Percentiles rank a stretch among this genome's conserved stretches.
Evolutionary conservation across 495 filamentous ascomycete genomes (phyloP).

Genomic region (Saxophila tyrrhenica): DNA sequence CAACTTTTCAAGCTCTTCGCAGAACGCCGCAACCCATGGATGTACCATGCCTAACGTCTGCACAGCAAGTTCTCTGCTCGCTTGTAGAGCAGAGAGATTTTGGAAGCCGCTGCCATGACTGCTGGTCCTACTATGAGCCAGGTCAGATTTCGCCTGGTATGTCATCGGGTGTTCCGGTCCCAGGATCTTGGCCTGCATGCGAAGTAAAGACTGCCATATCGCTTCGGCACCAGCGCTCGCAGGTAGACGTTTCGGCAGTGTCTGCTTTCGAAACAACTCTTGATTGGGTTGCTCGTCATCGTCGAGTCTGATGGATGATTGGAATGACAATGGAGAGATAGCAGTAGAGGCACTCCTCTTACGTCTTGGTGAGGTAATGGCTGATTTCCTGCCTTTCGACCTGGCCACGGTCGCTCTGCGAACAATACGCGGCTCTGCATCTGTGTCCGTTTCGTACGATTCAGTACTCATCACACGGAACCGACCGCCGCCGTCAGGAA

Average conservation of each 20-base stretch:
- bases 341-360: background rate
- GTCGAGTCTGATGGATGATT: background rate
- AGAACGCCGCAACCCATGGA: background rate
- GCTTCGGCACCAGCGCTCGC: conserved; percentile 2
- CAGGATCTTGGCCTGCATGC: background rate
- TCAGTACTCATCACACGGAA: background rate
- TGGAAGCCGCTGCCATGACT: background rate
- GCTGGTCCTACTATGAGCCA: background rate
- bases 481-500: no score
- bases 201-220: conserved; percentile 1
- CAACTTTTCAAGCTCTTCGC: background rate
- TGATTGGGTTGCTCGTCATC: background rate
- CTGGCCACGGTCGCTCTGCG: background rate
- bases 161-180: conserved; percentile 8
- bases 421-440: conserved; percentile 8
- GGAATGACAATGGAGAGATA: background rate
- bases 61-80: background rate
- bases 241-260: background rate
- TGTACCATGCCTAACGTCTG: background rate
- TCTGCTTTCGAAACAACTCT: background rate
- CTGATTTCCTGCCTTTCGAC: background rate
- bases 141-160: background rate
- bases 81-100: background rate
- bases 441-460: conserved; percentile 14
- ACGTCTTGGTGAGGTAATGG: background rate